Evolutionary conservation across 1,284 basidiomycete genomes (phyloP).

Genomic region (Xerocomus nothofagi): DNA sequence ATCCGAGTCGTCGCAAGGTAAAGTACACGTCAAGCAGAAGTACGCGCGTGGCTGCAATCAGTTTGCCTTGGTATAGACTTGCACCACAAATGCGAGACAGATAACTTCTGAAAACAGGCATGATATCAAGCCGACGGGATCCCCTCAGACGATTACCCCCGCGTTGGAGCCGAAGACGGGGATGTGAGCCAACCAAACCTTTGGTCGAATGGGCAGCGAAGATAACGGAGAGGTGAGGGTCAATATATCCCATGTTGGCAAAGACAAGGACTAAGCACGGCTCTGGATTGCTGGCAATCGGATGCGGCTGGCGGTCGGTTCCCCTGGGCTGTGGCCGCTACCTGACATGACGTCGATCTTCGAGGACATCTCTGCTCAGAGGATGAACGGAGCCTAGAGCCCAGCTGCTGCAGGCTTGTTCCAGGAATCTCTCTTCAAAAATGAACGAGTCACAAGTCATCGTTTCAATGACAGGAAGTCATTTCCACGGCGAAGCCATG

Average conservation of each 20-base stretch:
- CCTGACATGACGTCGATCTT: not conserved
- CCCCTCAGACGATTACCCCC: not conserved
- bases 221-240: not conserved
- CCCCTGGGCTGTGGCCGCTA: not conserved
- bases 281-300: not conserved
- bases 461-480: too few species aligned
- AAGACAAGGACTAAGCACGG: not conserved
- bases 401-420: conserved; percentile 1
- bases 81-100: not conserved
- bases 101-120: not conserved
- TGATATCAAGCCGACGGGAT: conserved; percentile 3
- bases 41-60: conserved; percentile 9
- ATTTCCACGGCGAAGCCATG: conserved; percentile 13
- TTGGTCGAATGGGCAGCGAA: not conserved
- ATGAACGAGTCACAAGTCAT: conserved; percentile 2
- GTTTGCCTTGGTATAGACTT: not conserved
- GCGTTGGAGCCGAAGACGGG: conserved; percentile 1
- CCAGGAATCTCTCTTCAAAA: not conserved
- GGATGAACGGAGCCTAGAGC: not conserved
- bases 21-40: conserved; percentile 7
- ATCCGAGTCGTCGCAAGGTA: not conserved
- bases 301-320: not conserved
- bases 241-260: not conserved
- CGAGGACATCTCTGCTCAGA: not conserved
- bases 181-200: not conserved